Evolutionary conservation across 768 basidiomycete species (phyloP).

Genomic region (Hygrocybe coccinea): DNA sequence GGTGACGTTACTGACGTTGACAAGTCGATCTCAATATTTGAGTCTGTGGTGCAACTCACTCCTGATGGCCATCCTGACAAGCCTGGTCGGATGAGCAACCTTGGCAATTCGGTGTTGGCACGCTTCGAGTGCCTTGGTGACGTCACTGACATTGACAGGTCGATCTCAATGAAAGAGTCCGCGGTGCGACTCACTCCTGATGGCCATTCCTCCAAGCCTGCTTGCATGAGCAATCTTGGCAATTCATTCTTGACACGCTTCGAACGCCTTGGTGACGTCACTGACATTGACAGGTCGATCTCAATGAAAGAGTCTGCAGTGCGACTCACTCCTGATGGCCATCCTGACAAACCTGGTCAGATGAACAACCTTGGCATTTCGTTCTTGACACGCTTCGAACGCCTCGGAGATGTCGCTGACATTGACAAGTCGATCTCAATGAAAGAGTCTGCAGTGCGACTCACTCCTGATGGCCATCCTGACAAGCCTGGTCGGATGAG

Average conservation of each 20-base stretch:
- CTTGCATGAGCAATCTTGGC: constrained; percentile 6
- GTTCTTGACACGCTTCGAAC: no score
- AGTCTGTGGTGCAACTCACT: not conserved
- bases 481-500: no score
- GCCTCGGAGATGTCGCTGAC: no score
- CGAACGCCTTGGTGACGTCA: constrained; percentile 6
- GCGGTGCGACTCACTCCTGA: not conserved
- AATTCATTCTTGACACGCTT: constrained; percentile 16
- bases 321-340: no score
- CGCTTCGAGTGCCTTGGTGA: not conserved
- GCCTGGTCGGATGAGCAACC: not conserved
- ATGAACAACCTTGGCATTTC: no score
- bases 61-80: not conserved
- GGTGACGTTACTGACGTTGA: not conserved
- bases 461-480: no score
- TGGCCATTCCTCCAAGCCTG: not conserved
- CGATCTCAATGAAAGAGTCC: not conserved
- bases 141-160: not conserved
- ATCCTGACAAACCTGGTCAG: no score
- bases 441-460: no score
- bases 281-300: constrained; percentile 11
- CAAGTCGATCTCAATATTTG: not conserved
- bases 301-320: no score
- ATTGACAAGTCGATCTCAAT: no score
- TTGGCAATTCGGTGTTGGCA: not conserved